Conservation (phyloP, 495 filamentous ascomycete species). For the Tuber umbilicatum region DNA sequence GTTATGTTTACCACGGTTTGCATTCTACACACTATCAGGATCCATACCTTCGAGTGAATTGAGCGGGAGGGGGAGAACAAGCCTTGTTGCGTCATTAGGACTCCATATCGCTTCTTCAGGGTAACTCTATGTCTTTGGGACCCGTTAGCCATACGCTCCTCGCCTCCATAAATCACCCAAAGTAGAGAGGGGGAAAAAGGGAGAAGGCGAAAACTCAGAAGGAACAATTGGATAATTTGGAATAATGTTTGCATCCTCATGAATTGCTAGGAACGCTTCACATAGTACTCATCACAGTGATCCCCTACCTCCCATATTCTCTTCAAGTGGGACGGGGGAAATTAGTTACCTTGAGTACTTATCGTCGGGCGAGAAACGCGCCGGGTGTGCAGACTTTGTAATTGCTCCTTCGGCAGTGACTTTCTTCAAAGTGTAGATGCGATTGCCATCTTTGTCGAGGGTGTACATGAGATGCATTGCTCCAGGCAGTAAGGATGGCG, state of each 20-base stretch:
- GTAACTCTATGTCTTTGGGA: constrained; percentile 70
- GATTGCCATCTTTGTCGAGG: constrained; percentile 67
- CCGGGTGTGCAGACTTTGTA: constrained; percentile 93
- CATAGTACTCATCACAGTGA: constrained; percentile 33
- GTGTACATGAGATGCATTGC: constrained; percentile 84
- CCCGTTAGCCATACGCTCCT: constrained; percentile 7
- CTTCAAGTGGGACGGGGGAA: not conserved
- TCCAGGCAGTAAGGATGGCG: not conserved
- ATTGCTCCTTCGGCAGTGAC: constrained; percentile 62
- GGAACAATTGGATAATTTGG: constrained; percentile 43
- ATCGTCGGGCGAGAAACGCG: constrained; percentile 94
- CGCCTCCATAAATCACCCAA: not conserved
- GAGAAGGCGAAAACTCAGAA: constrained; percentile 34
- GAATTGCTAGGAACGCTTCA: constrained; percentile 38
- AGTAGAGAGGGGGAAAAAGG: not conserved
- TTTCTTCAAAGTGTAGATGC: constrained; percentile 84
- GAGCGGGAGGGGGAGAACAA: constrained; percentile 37
- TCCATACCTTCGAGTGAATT: not conserved
- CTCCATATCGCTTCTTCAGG: constrained; percentile 81
- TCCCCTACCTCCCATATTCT: too few species aligned
- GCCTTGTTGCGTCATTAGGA: constrained; percentile 81
- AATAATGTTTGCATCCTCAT: constrained; percentile 30
- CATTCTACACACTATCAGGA: not conserved
- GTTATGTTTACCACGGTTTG: not conserved
- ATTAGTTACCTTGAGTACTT: constrained; percentile 86